Evolutionary conservation across 164 flowering plant genomes (phyloP), one percentile per base, ranked within the genome.

Genomic region (Santalum album): DNA sequence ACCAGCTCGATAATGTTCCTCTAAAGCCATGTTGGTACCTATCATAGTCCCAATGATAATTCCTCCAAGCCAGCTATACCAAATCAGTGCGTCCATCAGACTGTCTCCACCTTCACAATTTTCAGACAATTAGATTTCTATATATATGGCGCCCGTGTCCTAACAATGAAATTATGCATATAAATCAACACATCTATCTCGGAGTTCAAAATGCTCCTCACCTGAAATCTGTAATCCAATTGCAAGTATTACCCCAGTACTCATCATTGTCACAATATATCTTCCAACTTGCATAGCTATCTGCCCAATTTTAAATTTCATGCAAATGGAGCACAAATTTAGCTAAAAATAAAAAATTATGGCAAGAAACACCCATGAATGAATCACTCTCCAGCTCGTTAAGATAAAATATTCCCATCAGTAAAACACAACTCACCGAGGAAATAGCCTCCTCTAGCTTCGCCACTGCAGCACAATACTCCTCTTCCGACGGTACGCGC

Each of bases 31-130:
- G 72, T 92, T 92, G 54, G 96, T 72, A n/a, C 98, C 96, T 25
- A 84, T 77, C 98, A 92, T 83, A 15, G 98, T 88, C 48, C 98
- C 96, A 52, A 86, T 88, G 46, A 92, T 80, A 61, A 92, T 57
- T 23, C 98, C 96, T 53, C 98, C 96, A 68, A 92, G 90, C 98
- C 98, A 92, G 64, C 98, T 92, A 73, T 84, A 88, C 98, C 96
- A 88, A 59, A 89, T 79, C 75, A 92, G 65, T 2, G 71, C 57
- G 66, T 81, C 66, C 96, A 92, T 72, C 66, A 83, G 89, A 51
- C 72, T 72, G 64, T 91, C 89, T 54, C 96, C 98, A 64, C 98
- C 96, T 88, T 68, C 60, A 76, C 35, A 24, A 54, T 51, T 71
- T 55, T 51, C 22, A 6, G 29, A 51, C 24, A 61, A 6, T 53